Base-by-base conservation (phyloP, 2,329 filamentous ascomycete species). In the Tolypocladium tropicale region DNA sequence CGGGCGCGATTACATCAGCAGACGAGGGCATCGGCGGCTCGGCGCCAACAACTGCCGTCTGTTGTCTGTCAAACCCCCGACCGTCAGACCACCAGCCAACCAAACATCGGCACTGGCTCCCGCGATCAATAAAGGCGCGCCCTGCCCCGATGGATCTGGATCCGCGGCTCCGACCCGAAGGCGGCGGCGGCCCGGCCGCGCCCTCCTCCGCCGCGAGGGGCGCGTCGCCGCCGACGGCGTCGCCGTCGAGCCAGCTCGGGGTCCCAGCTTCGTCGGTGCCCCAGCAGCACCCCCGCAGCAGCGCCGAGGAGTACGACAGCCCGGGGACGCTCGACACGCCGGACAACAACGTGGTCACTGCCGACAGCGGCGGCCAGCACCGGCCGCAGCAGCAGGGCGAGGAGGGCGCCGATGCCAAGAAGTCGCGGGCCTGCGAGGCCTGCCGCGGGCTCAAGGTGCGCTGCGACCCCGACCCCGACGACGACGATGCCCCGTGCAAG, bases 361-460 rank as follows among this genome's bases (percentile, higher is more conserved):
- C n/a, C 41, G 28, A 28, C 23, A n/a, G 4, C 23, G 4, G 14
- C 41, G 25, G 7, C 16, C 25, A 30, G 1, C 25, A 37, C 5
- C 34, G 18, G 16, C 34, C 16, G 34, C 34, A 30, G 25, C 43
- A 49, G 25, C 25, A 41, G n/a, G n/a, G 51, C 58, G 64, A 64
- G 33, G 59, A 56, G 10, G 55, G 62, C 57, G 53, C 53, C 50
- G 34, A 55, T 32, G 34, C 57, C 53, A 48, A 88, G 69, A 82
- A 87, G 56, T 78, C 83, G 4, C 80, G 88, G 32, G 88, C 88
- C 36, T 91, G 88, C 70, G 88, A 91, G 67, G 83, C 86, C 3
- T 91, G 88, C 66, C 83, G 88, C 50, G 82, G 84, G 28, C 75
- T 91, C 53, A 91, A 91, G 70, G 91, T 95, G 58, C 87, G 90